phyloP scores from a whole-genome alignment of 768 basidiomycete species.

The Fomitopsis serialis region DNA sequence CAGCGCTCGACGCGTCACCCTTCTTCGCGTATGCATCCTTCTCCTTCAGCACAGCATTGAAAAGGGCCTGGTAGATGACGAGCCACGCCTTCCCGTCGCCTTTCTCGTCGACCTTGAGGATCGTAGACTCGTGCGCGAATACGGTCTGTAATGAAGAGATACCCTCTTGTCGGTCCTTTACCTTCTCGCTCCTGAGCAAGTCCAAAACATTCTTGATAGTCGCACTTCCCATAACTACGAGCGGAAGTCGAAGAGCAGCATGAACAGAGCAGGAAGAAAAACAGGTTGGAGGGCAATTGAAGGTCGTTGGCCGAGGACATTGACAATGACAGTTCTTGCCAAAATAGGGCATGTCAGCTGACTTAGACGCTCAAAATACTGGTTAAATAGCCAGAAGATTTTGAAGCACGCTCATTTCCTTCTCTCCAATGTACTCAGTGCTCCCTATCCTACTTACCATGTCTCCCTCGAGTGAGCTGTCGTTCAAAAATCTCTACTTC shows the following conservation, averaged over 20 bases:
- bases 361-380: no score
- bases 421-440: no score
- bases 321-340: no score
- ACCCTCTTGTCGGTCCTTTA: constrained; percentile 68
- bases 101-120: constrained; percentile 35
- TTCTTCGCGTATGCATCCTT: constrained; percentile 40
- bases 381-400: no score
- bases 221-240: background rate
- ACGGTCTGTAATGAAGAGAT: constrained; percentile 42
- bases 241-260: background rate
- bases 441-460: no score
- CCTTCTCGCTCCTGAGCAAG: constrained; percentile 53
- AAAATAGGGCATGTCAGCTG: no score
- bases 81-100: constrained; percentile 48
- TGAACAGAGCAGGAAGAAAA: no score
- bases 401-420: no score
- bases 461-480: no score
- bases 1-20: constrained; percentile 32
- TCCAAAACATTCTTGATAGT: constrained; percentile 22
- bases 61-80: constrained; percentile 67
- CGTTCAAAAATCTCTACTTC: constrained; percentile 6
- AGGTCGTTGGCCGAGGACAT: no score
- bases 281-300: no score
- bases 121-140: constrained; percentile 45
- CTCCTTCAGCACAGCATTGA: constrained; percentile 60